Base-by-base conservation (phyloP, 108 stramenopile genomes). In the Nitzschia inconspicua region DNA sequence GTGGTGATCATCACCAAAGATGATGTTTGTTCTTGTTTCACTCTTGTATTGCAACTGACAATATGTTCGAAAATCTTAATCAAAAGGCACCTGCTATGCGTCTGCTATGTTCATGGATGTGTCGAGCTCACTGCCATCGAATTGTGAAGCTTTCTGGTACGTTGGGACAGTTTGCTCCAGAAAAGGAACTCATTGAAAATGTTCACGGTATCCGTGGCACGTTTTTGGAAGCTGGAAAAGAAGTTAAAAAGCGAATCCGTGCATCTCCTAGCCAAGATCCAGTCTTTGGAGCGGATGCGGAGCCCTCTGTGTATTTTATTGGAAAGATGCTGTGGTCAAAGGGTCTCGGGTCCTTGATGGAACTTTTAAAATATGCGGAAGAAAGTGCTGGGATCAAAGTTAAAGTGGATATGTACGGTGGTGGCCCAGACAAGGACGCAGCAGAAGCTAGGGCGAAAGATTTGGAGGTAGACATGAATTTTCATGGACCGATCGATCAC, bases 311-410 rank as follows among this genome's bases (percentile, higher is more conserved):
- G 10, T 96, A 96, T 57, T 96, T 96, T 63, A 91, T 96, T 54
- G 95, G 95, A 16, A 96, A 96, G 50, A 83, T 92, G 79, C 54
- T 93, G 1, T 93, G 86, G 89, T 85, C 89, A 14, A 95, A 95
- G 58, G 95, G 95, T 18, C 52, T 93, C 53, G 85, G 61, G 0
- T 76, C 82, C 25, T 60, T 96, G 22, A 85, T 90, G 77, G 84
- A 90, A n/a, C 65, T 96, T 20, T 66, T 89, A 24, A 79, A 86
- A 60, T 90, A 88, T 58, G 81, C 84, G 16, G 79, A 88, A 37
- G 86, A 84, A 47, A 84, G 64, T 62, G 81, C 85, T 7, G 77
- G 76, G 3, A 60, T 84, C 27, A 75, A 75, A 39, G 57, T 90
- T 2, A 65, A 71, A 16, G 70, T 91, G 40, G 88, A 94, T 54